A percentile compares a stretch with the other conserved stretches of the same genome.
Evolutionary conservation across 2,329 filamentous ascomycete species (phyloP).

Genomic region (Colletotrichum costaricense): DNA sequence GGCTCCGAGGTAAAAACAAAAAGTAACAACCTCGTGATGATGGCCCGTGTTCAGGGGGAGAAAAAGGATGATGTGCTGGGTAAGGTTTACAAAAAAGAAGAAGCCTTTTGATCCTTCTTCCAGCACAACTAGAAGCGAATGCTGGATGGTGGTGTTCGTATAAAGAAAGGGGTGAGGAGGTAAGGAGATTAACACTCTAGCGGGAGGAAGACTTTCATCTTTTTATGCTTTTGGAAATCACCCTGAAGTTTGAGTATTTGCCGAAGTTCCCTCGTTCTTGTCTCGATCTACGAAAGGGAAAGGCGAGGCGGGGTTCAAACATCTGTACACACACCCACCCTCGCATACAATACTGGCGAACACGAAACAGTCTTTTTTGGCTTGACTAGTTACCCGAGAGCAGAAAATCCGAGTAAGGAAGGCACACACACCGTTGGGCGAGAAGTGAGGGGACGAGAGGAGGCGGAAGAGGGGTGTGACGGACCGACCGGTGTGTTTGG

Average conservation of each 20-base stretch:
- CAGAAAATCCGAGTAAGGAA: neutral
- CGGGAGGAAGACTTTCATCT: neutral
- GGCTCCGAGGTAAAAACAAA: neutral
- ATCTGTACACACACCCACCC: neutral
- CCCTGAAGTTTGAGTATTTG: constrained; percentile 11
- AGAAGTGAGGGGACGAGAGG: neutral
- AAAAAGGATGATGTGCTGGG: neutral
- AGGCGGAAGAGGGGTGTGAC: neutral
- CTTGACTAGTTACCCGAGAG: neutral
- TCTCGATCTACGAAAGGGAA: neutral
- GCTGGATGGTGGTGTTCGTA: neutral
- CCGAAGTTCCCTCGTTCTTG: neutral
- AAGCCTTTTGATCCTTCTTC: neutral
- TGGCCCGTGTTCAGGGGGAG: neutral
- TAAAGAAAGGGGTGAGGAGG: neutral
- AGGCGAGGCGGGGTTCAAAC: neutral
- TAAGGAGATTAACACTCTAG: neutral
- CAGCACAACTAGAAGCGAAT: constrained; percentile 3
- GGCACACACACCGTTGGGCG: neutral
- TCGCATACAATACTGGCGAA: neutral
- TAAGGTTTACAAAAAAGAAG: neutral
- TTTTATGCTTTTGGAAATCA: constrained; percentile 22
- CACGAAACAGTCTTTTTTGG: neutral
- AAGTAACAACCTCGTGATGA: neutral
- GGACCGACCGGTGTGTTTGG: neutral